phyloP scores from a whole-genome alignment of 768 basidiomycete species.

The Gyrodon lividus region DNA sequence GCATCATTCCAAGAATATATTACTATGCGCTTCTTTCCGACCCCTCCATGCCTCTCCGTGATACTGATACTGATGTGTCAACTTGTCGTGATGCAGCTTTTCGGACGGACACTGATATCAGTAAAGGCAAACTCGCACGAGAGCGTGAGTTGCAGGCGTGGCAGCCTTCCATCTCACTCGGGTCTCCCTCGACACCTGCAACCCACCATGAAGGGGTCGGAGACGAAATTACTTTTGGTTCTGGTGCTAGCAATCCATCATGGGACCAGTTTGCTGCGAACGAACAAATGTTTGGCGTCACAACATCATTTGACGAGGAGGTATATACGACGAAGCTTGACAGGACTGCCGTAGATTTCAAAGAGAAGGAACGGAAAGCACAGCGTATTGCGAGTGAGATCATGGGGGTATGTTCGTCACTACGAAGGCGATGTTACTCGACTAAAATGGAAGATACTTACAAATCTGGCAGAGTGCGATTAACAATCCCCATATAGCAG shows the following conservation, averaged over 20 bases:
- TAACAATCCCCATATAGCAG: slow-evolving; percentile 83
- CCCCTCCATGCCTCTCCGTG: not conserved
- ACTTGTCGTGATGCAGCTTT: slow-evolving; percentile 50
- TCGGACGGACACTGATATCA: slow-evolving; percentile 81
- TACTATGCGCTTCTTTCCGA: not conserved
- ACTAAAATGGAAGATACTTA: slow-evolving; percentile 11
- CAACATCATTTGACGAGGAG: slow-evolving; percentile 89
- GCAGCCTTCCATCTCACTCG: slow-evolving; percentile 46
- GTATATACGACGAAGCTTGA: slow-evolving; percentile 94
- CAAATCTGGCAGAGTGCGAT: slow-evolving; percentile 46
- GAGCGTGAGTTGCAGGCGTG: slow-evolving; percentile 84
- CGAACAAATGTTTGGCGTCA: slow-evolving; percentile 90
- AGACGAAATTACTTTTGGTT: slow-evolving; percentile 73
- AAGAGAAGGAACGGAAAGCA: slow-evolving; percentile 85
- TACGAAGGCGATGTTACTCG: not conserved
- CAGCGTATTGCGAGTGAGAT: slow-evolving; percentile 91
- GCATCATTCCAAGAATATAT: not conserved
- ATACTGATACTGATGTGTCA: slow-evolving; percentile 14
- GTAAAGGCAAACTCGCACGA: slow-evolving; percentile 49
- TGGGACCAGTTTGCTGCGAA: slow-evolving; percentile 97
- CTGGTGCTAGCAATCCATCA: slow-evolving; percentile 42
- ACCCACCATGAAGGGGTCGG: slow-evolving; percentile 33
- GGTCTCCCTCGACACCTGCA: slow-evolving; percentile 25
- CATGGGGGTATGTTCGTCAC: slow-evolving; percentile 57
- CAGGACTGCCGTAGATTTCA: slow-evolving; percentile 78